Base-by-base conservation (phyloP, 192 early-diverging fungal genomes). In the Spizellomyces punctatus region DNA sequence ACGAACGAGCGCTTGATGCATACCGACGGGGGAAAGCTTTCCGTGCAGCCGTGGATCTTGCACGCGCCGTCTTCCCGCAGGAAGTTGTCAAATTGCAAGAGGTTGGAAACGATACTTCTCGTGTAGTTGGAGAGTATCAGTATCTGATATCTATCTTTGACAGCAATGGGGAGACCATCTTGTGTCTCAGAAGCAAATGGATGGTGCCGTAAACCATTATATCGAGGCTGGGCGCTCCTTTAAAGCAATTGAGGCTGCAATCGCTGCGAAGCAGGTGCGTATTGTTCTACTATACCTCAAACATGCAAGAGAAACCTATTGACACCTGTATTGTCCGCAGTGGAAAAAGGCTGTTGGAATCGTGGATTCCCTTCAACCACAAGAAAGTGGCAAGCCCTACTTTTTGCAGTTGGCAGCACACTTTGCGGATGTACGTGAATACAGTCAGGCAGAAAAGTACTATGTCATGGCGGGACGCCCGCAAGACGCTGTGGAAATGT, bases 401-500 rank as follows among this genome's bases (percentile, higher is more conserved):
- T 78, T 85, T 58, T 27, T 84, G 47, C 78, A 79, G 45, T 77
- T 89, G 12, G 88, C 88, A 5, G 70, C 76, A 16, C 86, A 89
- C 66, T 89, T 89, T 63, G 72, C 72, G 17, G 76, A 75, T 12
- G 72, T 75, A 10, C 55, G 58, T 7, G 86, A 89, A 47, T 79
- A 63, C 49, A 43, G 44, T 2, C 67, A 66, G 21, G 88, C 88
- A 21, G 88, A 89, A 65, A 87, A 81, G 73, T 89, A 89, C 63
- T 89, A 74, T 71, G 81, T 89, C 17, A 65, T 70, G 58, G 86
- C 83, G 2, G 81, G 75, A 10, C 77, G 67, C 36, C 83, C 86
- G n/a, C 84, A 89, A 69, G 85, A 84, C 46, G 88, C 88, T 44
- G 86, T 89, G 22, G 85, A 89, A 46, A 89, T 89, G 88, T 88